phyloP scores from a whole-genome alignment of 495 filamentous ascomycete genomes.

The Podospora pseudocomata region DNA sequence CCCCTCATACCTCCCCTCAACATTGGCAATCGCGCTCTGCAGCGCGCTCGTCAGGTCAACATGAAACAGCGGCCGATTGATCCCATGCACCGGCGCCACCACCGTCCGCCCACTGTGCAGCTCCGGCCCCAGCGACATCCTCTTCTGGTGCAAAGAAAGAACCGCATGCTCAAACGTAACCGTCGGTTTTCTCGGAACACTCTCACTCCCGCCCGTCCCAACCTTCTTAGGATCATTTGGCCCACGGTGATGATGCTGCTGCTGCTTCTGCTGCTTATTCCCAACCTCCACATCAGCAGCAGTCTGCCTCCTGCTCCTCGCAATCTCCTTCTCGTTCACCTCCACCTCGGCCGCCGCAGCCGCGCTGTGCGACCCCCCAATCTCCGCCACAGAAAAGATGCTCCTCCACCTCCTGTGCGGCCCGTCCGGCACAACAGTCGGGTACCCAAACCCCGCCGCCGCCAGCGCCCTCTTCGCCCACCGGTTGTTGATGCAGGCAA shows the following conservation, averaged over 20 bases:
- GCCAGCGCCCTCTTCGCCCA: constrained; percentile 96
- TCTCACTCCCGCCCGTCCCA: background rate
- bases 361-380: constrained; percentile 67
- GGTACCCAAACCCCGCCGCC: constrained; percentile 90
- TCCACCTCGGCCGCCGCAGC: constrained; percentile 53
- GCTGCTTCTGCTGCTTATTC: background rate
- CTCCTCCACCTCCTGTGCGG: constrained; percentile 75
- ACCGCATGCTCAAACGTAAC: background rate
- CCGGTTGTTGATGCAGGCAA: constrained; percentile 90
- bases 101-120: constrained; percentile 38
- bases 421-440: constrained; percentile 53
- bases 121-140: constrained; percentile 7
- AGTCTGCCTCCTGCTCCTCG: background rate
- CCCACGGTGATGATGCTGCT: background rate
- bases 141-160: background rate
- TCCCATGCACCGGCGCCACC: constrained; percentile 61
- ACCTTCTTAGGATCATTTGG: constrained; percentile 2
- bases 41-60: constrained; percentile 88
- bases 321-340: constrained; percentile 56
- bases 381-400: constrained; percentile 93
- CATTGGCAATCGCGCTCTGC: constrained; percentile 82
- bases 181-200: background rate
- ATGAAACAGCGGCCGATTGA: constrained; percentile 91
- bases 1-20: constrained; percentile 47
- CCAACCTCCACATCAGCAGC: constrained; percentile 15